Evolutionary conservation across 768 basidiomycete species (phyloP), one percentile per base, ranked within the genome.

Genomic region (Aureoboletus auriporus): DNA sequence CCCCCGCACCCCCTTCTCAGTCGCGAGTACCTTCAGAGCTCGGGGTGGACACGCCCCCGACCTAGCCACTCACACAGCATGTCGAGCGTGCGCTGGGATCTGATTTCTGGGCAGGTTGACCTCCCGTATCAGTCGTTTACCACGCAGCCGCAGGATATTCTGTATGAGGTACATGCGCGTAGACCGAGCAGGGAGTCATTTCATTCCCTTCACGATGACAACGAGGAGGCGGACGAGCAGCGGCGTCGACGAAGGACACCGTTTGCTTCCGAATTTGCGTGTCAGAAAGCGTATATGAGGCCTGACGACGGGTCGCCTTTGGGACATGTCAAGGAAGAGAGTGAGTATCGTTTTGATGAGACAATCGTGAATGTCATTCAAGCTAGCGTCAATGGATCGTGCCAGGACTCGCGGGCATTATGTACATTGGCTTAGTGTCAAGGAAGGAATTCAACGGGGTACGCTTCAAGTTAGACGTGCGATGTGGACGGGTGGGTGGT

Each of bases 1-100:
- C 75, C 87, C 3, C 74, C 83, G 0, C 89, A 92, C 57, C 82
- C 89, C 0, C 72, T 93, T 0, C 81, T 92, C n/a, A 77, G 92
- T 23, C 87, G 78, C 55, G 90, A 93, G 57, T 93, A 92, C 65
- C 88, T 90, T 61, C 90, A 93, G 54, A 83, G 83, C 55, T 89
- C 87, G 0, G 83, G 84, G 2, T 92, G 89, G 88, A 79, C 69
- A 2, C 58, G 65, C 29, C 44, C 64, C 49, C 29, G 10, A 13
- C 38, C 30, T 23, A n/a, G 16, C 43, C 62, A 59, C 44, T 54
- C 54, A 14, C 61, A 62, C 42, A 46, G 46, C 38, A 16, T 14
- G 11, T 67, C 63, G 3, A 49, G 33, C 37, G 37, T 46, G 4
- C 71, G 86, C 14, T 88, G 38, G 88, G 81, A 6, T 89, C 86